Percentiles rank a stretch among this genome's conserved stretches.
Evolutionary conservation across 2,329 filamentous ascomycete genomes (phyloP).

Genomic region (Coleophoma cylindrospora): DNA sequence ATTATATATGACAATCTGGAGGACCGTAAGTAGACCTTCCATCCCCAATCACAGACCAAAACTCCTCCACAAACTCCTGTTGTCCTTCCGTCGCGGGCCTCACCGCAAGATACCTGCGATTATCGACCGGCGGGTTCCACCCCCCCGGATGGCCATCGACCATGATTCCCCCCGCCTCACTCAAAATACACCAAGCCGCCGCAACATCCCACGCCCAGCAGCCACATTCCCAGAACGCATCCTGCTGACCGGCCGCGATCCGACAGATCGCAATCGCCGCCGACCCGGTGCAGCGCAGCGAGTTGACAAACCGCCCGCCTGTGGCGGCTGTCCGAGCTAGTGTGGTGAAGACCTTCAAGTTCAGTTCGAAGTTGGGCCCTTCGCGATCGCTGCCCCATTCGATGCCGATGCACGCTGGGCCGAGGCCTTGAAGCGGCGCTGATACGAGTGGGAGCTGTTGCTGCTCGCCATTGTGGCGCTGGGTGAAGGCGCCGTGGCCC

Average conservation of each 20-base stretch:
- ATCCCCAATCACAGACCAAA: conserved; percentile 53
- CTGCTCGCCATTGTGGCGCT: conserved; percentile 32
- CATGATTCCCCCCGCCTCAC: conserved; percentile 67
- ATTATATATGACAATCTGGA: too few relatives aligned
- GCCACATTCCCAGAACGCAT: conserved; percentile 74
- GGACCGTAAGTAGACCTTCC: conserved; percentile 39
- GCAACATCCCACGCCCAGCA: conserved; percentile 82
- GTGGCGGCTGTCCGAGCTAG: conserved; percentile 49
- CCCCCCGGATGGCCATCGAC: conserved; percentile 65
- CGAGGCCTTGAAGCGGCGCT: conserved; percentile 50
- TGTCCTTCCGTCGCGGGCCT: conserved; percentile 52
- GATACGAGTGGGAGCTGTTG: conserved; percentile 41
- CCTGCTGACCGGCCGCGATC: conserved; percentile 64
- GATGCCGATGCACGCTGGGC: conserved; percentile 58
- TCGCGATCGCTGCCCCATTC: conserved; percentile 67
- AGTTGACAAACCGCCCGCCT: conserved; percentile 70
- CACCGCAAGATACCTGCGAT: conserved; percentile 55
- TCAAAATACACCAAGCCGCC: conserved; percentile 69
- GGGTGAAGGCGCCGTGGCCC: conserved; percentile 55
- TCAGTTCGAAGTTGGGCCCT: conserved; percentile 65
- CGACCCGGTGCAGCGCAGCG: conserved; percentile 61
- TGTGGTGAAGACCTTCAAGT: conserved; percentile 57
- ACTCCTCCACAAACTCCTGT: conserved; percentile 54
- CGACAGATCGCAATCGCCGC: conserved; percentile 70
- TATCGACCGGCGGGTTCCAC: conserved; percentile 55